Evolutionary conservation across 2,329 filamentous ascomycete genomes (phyloP), one percentile per base, ranked within the genome.

Genomic region (Colletotrichum sp.): DNA sequence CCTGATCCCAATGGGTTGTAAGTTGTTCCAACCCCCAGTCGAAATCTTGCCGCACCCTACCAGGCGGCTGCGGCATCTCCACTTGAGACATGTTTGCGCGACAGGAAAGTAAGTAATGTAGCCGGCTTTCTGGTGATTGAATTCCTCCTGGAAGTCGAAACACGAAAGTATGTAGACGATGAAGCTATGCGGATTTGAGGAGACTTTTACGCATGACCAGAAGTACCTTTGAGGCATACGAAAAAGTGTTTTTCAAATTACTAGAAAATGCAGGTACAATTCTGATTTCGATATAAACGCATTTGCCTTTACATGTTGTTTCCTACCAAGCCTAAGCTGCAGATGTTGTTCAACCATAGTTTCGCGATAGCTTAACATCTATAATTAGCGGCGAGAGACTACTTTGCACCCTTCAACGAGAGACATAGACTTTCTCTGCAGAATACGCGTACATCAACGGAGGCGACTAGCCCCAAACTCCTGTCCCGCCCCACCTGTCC

Each of bases 261-360:
- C 3, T 8, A 48, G 18, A 7, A 1, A 0, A n/a, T 13, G 10
- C 9, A 21, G 2, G 2, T 21, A 21, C 2, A 4, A 13, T 21
- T 21, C 2, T 21, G 10, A 21, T 21, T 21, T 48, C 10, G 2
- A 10, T 13, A 21, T 3, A 21, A 48, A 48, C 43, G 6, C 10
- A 1, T 7, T 21, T 48, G 9, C 10, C n/a, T 48, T 48, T 21
- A 7, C 9, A 13, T 48, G 43, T 43, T 43, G 18, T n/a, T 43
- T n/a, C 39, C 5, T n/a, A 4, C 18, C 1, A 21, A 21, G 10
- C 43, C 18, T 1, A 48, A 13, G n/a, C n/a, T 48, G 2, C 1
- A 21, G 6, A 13, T 21, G 18, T 13, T 12, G 18, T 21, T 13
- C 43, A 48, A 4, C 9, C 9, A n/a, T 48, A 43, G 5, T 0